Evolutionary conservation across 768 basidiomycete species (phyloP).

Genomic region (Suillus plorans): DNA sequence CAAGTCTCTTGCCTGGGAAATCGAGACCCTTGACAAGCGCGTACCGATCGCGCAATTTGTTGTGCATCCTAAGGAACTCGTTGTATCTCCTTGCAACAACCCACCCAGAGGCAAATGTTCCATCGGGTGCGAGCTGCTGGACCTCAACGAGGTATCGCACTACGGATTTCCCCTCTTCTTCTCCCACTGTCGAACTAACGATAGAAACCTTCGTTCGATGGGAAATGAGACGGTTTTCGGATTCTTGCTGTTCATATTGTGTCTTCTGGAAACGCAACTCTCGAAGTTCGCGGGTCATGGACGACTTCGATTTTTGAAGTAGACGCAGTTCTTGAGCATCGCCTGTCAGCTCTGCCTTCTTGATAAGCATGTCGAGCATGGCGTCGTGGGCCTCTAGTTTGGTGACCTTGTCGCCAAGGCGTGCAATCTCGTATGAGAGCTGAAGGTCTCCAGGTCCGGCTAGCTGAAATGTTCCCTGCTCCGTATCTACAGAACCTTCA

Average conservation of each 20-base stretch:
- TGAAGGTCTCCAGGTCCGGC: conserved; percentile 90
- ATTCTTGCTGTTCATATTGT: conserved; percentile 93
- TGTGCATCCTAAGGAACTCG: conserved; percentile 90
- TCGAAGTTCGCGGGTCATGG: conserved; percentile 79
- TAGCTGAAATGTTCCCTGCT: conserved; percentile 61
- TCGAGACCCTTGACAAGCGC: conserved; percentile 68
- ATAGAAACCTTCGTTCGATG: conserved; percentile 85
- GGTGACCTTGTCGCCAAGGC: conserved; percentile 72
- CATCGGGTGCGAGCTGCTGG: conserved; percentile 81
- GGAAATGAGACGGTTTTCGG: conserved; percentile 83
- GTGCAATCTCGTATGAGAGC: conserved; percentile 80
- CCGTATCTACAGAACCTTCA: conserved; percentile 27
- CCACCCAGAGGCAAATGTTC: conserved; percentile 84
- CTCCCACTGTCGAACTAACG: conserved; percentile 76
- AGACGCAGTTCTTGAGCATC: conserved; percentile 84
- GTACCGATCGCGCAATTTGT: conserved; percentile 77
- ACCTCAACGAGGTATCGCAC: conserved; percentile 92
- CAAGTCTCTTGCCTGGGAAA: conserved; percentile 92
- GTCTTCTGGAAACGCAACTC: conserved; percentile 86
- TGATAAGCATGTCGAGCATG: conserved; percentile 85
- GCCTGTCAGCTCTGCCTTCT: conserved; percentile 93
- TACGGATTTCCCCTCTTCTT: conserved; percentile 86
- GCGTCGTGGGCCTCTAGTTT: conserved; percentile 79
- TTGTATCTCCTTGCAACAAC: conserved; percentile 92
- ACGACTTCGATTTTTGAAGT: conserved; percentile 76